phyloP scores from a whole-genome alignment of 257 asterid species.

The Petunia secreta region DNA sequence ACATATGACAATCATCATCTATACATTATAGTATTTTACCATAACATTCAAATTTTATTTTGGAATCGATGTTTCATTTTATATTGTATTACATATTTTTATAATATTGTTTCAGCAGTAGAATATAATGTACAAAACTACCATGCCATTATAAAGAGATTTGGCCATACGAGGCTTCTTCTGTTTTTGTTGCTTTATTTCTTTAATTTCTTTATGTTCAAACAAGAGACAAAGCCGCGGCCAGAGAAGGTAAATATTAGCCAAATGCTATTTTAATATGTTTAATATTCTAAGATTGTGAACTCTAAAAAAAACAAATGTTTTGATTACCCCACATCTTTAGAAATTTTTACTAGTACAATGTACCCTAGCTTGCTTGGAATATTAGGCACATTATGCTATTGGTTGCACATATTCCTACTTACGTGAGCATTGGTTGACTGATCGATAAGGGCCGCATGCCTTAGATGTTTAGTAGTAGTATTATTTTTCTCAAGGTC shows the following conservation, averaged over 20 bases:
- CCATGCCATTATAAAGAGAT: too few species aligned
- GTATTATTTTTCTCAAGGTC: background rate
- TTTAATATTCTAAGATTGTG: background rate
- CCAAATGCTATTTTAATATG: background rate
- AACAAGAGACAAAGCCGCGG: background rate
- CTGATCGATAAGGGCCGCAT: background rate
- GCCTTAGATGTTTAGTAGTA: background rate
- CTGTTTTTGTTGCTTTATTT: too few species aligned
- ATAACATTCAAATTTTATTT: too few species aligned
- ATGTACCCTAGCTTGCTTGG: background rate
- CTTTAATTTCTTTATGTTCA: conserved; percentile 6
- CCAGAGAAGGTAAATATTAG: background rate
- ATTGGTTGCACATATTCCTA: background rate
- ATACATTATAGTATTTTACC: too few species aligned
- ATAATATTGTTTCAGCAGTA: too few species aligned
- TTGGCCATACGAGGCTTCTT: too few species aligned
- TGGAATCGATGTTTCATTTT: too few species aligned
- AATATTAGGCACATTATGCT: background rate
- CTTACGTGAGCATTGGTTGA: background rate
- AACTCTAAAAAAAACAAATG: background rate
- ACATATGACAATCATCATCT: too few species aligned
- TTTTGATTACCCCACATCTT: background rate
- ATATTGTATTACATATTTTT: too few species aligned
- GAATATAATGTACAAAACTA: too few species aligned
- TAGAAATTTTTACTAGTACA: background rate